phyloP scores from a whole-genome alignment of 331 rosid genomes.

The Malus hybrid region DNA sequence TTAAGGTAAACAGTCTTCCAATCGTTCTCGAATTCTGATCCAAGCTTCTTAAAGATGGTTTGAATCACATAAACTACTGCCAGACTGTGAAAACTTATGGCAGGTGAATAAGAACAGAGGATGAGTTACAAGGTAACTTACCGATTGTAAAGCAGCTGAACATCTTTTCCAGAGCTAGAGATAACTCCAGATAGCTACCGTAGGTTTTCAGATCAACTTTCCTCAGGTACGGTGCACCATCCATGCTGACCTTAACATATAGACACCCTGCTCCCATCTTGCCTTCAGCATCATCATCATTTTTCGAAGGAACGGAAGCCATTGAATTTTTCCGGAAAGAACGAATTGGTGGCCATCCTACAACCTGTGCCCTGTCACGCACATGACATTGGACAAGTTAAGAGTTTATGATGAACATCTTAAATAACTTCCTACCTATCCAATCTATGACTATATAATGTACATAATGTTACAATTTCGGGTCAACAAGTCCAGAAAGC shows the following conservation, averaged over 20 bases:
- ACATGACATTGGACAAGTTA: constrained; percentile 1
- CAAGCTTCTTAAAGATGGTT: neutral
- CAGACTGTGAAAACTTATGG: neutral
- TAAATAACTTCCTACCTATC: neutral
- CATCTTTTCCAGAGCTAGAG: constrained; percentile 83
- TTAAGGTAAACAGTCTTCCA: neutral
- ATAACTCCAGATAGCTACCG: constrained; percentile 57
- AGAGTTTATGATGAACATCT: neutral
- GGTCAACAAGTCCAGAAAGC: neutral
- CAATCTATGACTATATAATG: neutral
- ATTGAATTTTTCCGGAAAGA: constrained; percentile 84
- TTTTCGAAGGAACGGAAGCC: constrained; percentile 51
- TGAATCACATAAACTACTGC: neutral
- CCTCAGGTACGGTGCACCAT: constrained; percentile 95
- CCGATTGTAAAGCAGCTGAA: constrained; percentile 90
- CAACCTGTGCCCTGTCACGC: constrained; percentile 72
- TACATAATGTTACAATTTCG: neutral
- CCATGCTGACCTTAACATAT: constrained; percentile 90
- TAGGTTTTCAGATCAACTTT: constrained; percentile 77
- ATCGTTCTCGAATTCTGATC: neutral
- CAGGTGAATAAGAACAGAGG: neutral
- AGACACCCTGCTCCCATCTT: constrained; percentile 58
- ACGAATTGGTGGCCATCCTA: constrained; percentile 98
- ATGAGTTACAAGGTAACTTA: constrained; percentile 20
- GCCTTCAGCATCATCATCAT: constrained; percentile 40